Evolutionary conservation across 1,284 basidiomycete genomes (phyloP).

Genomic region (Pholiota adiposa): DNA sequence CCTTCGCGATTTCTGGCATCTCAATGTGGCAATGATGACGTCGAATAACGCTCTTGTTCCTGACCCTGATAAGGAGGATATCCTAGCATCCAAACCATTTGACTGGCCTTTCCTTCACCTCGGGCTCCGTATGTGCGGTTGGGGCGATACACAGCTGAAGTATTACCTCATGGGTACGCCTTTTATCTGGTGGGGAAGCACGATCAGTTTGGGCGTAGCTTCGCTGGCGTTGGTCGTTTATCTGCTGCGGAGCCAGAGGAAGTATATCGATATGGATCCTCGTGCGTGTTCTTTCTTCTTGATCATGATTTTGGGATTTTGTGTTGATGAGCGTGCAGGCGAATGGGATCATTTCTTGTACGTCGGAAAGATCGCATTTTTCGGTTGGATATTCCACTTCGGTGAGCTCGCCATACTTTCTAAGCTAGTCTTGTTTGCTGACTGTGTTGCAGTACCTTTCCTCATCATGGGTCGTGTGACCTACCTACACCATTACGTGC

Average conservation of each 20-base stretch:
- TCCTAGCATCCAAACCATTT: conserved; percentile 88
- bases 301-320: neutral
- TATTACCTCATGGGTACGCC: conserved; percentile 96
- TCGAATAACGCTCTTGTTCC: conserved; percentile 98
- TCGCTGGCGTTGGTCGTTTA: conserved; percentile 68
- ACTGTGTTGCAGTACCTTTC: conserved; percentile 75
- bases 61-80: conserved; percentile 97
- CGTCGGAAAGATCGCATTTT: conserved; percentile 88
- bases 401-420: conserved; percentile 49
- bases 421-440: conserved; percentile 2
- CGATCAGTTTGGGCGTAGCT: conserved; percentile 67
- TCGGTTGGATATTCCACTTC: conserved; percentile 94
- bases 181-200: conserved; percentile 89
- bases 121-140: conserved; percentile 96
- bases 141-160: conserved; percentile 88
- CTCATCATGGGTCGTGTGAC: conserved; percentile 95
- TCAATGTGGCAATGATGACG: conserved; percentile 99
- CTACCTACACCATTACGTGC: conserved; percentile 89
- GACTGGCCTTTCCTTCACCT: conserved; percentile 95
- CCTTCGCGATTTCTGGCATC: conserved; percentile 96
- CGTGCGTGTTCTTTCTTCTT: conserved; percentile 47
- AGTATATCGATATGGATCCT: conserved; percentile 90
- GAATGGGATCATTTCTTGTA: conserved; percentile 97
- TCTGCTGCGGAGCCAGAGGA: conserved; percentile 84
- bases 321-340: conserved; percentile 42